Evolutionary conservation across 345 rosid species (phyloP), one percentile per base, ranked within the genome.

Genomic region (Eucalyptus regnans): DNA sequence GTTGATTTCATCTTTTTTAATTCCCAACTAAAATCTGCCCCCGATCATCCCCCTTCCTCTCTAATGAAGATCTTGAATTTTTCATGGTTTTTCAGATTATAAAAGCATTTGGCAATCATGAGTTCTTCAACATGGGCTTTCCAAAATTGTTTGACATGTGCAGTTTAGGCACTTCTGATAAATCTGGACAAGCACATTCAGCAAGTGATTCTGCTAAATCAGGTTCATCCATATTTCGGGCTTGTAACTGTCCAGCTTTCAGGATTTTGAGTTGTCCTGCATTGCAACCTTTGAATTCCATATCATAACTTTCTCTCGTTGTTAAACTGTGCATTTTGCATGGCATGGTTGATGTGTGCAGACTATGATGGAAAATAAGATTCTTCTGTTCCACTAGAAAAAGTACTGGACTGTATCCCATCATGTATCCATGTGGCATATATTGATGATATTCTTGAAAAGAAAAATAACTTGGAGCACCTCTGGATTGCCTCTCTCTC

Each of bases 81-180:
- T 37, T n/a, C 27, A 27, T 81, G 23, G 20, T 50, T 64, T 68
- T 68, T 51, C 93, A 97, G 99, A 94, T 96, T 88, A 93, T 96
- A 91, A 91, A 94, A 95, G 96, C 98, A 87, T 97, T 96, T 89
- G 95, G 92, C 33, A 86, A 92, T 90, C 96, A 96, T 41, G 96
- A 96, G 90, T 96, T 96, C 92, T 96, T 96, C 90, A 91, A 88
- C 6, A 49, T 91, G 81, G 94, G 92, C 91, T 97, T 97, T 88
- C 99, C 99, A 25, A 81, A 91, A 89, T 89, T 97, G 87, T 91
- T 91, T 90, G 99, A 92, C 86, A 93, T 96, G 94, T 95, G 95
- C 93, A 92, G 52, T 89, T 92, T 95, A 14, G 94, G 95, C 37
- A 89, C 91, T 87, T 87, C 90, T 83, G 90, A 46, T 62, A 93